Evolutionary conservation across 495 filamentous ascomycete genomes (phyloP), one percentile per base, ranked within the genome.

Genomic region (Trichoderma virens): DNA sequence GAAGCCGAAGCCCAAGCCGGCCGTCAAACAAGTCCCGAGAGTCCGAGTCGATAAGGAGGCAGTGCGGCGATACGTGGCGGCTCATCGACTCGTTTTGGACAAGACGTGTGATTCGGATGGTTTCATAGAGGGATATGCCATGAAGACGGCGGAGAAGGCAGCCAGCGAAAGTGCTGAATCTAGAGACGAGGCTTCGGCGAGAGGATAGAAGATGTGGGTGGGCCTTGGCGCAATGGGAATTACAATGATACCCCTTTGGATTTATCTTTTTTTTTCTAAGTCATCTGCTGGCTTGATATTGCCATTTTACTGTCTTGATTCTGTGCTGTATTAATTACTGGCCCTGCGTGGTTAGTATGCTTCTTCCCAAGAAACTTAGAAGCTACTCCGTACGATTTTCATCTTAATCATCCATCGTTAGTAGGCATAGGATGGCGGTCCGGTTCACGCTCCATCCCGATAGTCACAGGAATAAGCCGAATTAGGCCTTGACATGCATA

Each of bases 81-180:
- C 64, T 64, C 73, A 83, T 63, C 69, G 67, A 41, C 76, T 87
- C 27, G 75, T 73, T 18, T 68, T 85, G 63, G 75, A 74, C 39
- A 72, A 68, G 64, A 70, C 84, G 18, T 82, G 87, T 34, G 83
- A 88, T 74, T 74, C 78, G 5, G 73, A 78, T 3, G 85, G 81
- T 14, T 88, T 89, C 70, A 69, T 85, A 3, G 76, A 79, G 62
- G 78, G 78, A 13, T 83, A 82, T 67, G 78, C 75, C 20, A 65
- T 72, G 51, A 72, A 71, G 51, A 67, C 51, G 14, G 66, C 38
- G 14, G 67, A 68, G 13, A 64, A 56, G 20, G 73, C 51, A 8
- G 23, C 51, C 18, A 56, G 51, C 25, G 51, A 56, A 18, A 30
- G 51, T 30, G 51, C 7, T 3, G 51, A 28, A 18, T 56, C 51